Conservation (phyloP, 768 basidiomycete species). For the Tulasnella sp. region DNA sequence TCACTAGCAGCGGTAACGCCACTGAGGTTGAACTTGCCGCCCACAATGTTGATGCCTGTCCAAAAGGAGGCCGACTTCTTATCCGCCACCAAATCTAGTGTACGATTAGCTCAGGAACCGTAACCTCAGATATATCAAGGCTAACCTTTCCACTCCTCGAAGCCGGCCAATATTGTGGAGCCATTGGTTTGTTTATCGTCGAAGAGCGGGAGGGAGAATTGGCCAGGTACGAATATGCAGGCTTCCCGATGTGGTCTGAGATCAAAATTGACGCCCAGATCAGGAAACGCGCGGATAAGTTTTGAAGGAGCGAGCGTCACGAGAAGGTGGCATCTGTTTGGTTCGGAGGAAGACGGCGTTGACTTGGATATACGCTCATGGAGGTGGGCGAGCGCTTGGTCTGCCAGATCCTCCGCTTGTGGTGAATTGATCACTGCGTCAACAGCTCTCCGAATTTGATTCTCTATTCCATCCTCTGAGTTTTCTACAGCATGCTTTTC, state of each 20-base stretch:
- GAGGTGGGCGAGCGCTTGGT: too few relatives aligned
- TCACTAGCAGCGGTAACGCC: constrained; percentile 35
- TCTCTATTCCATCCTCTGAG: too few relatives aligned
- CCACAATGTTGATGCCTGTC: constrained; percentile 34
- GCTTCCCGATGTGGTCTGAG: constrained; percentile 7
- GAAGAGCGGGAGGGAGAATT: constrained; percentile 31
- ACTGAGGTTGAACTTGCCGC: constrained; percentile 49
- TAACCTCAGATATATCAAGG: constrained; percentile 6
- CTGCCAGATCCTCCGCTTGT: too few relatives aligned
- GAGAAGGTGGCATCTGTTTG: constrained; percentile 7
- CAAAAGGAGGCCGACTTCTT: too few relatives aligned
- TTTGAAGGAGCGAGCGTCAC: constrained; percentile 2
- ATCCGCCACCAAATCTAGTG: constrained; percentile 3
- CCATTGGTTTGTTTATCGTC: constrained; percentile 17
- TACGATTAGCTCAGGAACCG: constrained; percentile 8
- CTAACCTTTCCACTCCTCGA: constrained; percentile 43
- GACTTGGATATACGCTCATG: too few relatives aligned
- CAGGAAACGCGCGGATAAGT: not conserved
- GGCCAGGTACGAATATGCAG: constrained; percentile 37
- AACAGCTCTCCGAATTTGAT: too few relatives aligned
- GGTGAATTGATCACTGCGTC: too few relatives aligned
- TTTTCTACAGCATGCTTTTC: too few relatives aligned
- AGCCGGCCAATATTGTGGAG: constrained; percentile 36
- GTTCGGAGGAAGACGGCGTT: not conserved
- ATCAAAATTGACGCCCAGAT: constrained; percentile 6